Evolutionary conservation across 2,329 filamentous ascomycete genomes (phyloP).

Genomic region (Westerdykella sp.): DNA sequence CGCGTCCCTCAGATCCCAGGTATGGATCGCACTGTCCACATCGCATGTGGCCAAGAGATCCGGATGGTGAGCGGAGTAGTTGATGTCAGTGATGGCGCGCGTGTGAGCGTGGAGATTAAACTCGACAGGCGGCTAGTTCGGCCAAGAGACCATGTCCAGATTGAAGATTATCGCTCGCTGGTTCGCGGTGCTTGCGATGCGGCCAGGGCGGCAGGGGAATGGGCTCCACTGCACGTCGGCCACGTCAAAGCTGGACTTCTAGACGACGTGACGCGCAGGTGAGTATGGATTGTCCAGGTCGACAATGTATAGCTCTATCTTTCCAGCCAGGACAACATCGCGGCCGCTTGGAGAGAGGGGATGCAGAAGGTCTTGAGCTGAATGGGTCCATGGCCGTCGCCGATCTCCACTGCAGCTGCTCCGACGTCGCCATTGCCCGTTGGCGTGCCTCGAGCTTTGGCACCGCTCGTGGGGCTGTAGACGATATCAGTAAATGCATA

Average conservation of each 20-base stretch:
- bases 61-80: slow-evolving; percentile 88
- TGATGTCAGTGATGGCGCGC: slow-evolving; percentile 90
- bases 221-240: slow-evolving; percentile 97
- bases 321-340: slow-evolving; percentile 82
- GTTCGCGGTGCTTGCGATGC: slow-evolving; percentile 91
- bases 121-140: slow-evolving; percentile 71
- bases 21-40: slow-evolving; percentile 88
- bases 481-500: too few relatives aligned
- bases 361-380: slow-evolving; percentile 60
- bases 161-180: slow-evolving; percentile 95
- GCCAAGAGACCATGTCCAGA: slow-evolving; percentile 50
- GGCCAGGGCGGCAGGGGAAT: slow-evolving; percentile 81
- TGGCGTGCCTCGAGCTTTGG: too few relatives aligned
- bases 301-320: slow-evolving; percentile 83
- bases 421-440: too few relatives aligned
- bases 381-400: too few relatives aligned
- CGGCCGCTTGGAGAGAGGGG: slow-evolving; percentile 88
- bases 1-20: slow-evolving; percentile 78
- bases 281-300: slow-evolving; percentile 87
- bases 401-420: too few relatives aligned
- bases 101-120: slow-evolving; percentile 80
- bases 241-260: slow-evolving; percentile 88
- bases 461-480: too few relatives aligned
- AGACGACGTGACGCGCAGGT: slow-evolving; percentile 77
- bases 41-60: slow-evolving; percentile 85